Base-by-base conservation (phyloP, 148 eudicot species). In the Drosera capensis region DNA sequence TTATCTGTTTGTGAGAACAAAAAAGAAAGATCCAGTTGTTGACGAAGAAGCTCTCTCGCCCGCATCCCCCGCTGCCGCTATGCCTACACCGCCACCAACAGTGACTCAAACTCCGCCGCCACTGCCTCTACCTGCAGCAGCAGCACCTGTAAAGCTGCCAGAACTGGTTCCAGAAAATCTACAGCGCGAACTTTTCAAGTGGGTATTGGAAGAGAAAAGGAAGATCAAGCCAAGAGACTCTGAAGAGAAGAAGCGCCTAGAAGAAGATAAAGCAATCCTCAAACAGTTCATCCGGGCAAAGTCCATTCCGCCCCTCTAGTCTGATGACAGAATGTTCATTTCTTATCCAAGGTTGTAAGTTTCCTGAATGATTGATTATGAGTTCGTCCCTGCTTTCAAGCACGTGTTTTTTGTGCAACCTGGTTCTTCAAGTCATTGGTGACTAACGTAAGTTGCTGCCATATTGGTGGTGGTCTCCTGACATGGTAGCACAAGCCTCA, bases 171-270 rank as follows among this genome's bases (percentile, higher is more conserved):
- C 87, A 0, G 72, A 62, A 54, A 56, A 68, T 62, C 82, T 78
- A 50, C 94, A 90, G 53, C 73, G 79, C 3, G 95, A 90, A 52
- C 58, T 90, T 34, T 80, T 80, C 67, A 78, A 90, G 66, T 90
- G 97, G 97, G 52, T 90, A 53, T 50, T 90, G 61, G 93, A 84
- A 57, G 97, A 90, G 73, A 90, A 84, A 71, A 68, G 97, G 47
- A 80, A 75, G 71, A 57, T 84, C 60, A 84, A 80, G 65, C 68
- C 97, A 24, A 80, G 70, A 46, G 74, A 78, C 61, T 64, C 74
- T 1, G 74, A 67, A 38, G 93, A 84, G 64, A 80, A 74, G 71
- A 84, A 75, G 48, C 72, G 65, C 30, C 59, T 80, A 12, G 93
- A 90, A 47, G 85, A 90, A 59, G 99, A 84, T 45, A 90, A 90